Conservation (phyloP, 495 filamentous ascomycete species). For the Penicillium daleae region DNA sequence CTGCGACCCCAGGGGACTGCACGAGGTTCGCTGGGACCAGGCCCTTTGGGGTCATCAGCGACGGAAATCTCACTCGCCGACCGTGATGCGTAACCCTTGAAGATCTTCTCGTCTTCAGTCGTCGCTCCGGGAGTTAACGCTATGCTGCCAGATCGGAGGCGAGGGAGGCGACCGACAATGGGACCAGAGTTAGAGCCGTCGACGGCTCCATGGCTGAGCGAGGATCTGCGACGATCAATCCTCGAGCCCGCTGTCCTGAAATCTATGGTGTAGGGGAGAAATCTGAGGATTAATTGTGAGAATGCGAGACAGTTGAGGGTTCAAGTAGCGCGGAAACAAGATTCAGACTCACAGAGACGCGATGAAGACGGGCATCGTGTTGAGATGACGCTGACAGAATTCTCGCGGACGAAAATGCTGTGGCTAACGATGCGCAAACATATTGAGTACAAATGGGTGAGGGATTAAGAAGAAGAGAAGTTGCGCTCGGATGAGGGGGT, state of each 20-base stretch:
- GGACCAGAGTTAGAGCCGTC: conserved; percentile 46
- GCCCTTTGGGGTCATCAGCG: conserved; percentile 35
- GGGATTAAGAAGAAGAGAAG: not conserved
- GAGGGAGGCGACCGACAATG: conserved; percentile 37
- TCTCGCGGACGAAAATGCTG: not conserved
- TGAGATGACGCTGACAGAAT: not conserved
- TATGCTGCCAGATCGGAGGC: conserved; percentile 31
- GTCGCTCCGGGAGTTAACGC: conserved; percentile 64
- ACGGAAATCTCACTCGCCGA: conserved; percentile 31
- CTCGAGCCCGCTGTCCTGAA: conserved; percentile 31
- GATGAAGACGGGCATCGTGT: conserved; percentile 36
- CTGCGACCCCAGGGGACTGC: conserved; percentile 67
- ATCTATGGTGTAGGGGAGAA: conserved; percentile 46
- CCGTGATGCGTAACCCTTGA: conserved; percentile 52
- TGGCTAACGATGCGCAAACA: not conserved
- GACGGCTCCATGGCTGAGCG: conserved; percentile 30
- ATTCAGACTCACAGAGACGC: conserved; percentile 35
- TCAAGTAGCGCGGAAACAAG: not conserved
- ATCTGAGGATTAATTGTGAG: conserved; percentile 22
- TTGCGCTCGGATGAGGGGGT: conserved; percentile 10
- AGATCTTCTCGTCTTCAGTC: conserved; percentile 60
- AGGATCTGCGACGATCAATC: conserved; percentile 27
- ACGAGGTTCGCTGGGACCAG: conserved; percentile 63
- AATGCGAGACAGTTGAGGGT: conserved; percentile 11
- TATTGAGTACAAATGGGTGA: not conserved